These are phyloP conservation scores for Linum trigynum DNA, from an alignment of 345 rosid genomes.

Conservation along the genomic window DNA sequence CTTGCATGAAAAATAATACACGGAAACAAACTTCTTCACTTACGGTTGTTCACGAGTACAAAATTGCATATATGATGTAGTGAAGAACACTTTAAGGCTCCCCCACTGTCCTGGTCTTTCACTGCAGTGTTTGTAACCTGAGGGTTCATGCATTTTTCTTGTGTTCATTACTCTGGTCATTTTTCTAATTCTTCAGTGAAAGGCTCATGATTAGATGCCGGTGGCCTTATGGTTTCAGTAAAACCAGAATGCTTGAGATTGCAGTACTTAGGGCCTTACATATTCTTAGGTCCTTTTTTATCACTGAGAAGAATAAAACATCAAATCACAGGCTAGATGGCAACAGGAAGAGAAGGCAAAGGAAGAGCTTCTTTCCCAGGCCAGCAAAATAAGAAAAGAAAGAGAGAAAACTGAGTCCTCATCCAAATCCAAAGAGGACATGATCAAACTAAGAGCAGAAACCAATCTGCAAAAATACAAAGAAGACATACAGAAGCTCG, in stretches of 20 bases:
- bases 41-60: neutral
- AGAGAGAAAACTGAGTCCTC: conserved; percentile 41
- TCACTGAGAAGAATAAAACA: conserved; percentile 19
- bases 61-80: neutral
- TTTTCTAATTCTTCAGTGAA: no score
- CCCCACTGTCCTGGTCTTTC: no score
- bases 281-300: conserved; percentile 17
- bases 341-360: conserved; percentile 55
- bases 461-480: conserved; percentile 33
- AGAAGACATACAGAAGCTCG: conserved; percentile 51
- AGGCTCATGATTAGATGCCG: neutral
- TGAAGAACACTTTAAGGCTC: neutral
- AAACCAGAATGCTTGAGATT: no score
- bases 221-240: neutral
- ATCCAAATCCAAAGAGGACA: conserved; percentile 41
- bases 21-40: neutral
- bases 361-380: conserved; percentile 38
- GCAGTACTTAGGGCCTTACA: neutral
- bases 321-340: conserved; percentile 65
- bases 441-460: conserved; percentile 46
- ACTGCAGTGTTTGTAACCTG: neutral
- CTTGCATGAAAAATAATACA: neutral
- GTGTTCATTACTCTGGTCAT: no score
- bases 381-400: conserved; percentile 36
- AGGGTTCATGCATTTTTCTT: neutral